Conservation (phyloP, 1,139 yeast species). For the Saccharomyces pastorianus region DNA sequence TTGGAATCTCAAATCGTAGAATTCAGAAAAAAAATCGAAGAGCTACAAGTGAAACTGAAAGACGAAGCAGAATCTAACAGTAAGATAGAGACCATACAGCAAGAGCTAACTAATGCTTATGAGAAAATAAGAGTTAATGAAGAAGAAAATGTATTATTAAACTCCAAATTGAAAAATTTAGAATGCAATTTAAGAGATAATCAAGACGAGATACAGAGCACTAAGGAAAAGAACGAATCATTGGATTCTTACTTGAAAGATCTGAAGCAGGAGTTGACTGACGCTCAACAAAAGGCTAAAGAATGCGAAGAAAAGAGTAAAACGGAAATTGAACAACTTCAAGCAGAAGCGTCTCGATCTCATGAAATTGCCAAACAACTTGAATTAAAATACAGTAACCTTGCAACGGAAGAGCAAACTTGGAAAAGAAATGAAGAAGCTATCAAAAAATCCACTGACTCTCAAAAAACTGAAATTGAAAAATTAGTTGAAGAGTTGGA, state of each 20-base stretch:
- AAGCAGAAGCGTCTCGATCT: conserved; percentile 3
- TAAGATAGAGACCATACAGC: background rate
- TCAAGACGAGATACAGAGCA: background rate
- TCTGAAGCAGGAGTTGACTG: conserved; percentile 2
- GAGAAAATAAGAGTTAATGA: background rate
- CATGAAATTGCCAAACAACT: background rate
- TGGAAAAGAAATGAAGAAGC: background rate
- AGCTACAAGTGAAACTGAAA: background rate
- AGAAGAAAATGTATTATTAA: background rate
- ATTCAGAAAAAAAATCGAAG: conserved; percentile 3
- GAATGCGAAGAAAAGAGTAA: conserved; percentile 3
- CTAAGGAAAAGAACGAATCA: background rate
- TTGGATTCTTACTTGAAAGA: conserved; percentile 4
- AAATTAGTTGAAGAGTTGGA: background rate
- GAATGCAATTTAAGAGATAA: background rate
- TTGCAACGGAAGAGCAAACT: background rate
- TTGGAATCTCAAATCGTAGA: background rate
- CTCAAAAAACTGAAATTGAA: background rate
- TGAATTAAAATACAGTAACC: background rate
- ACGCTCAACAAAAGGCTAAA: background rate
- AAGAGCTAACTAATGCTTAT: conserved; percentile 1
- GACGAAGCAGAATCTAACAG: background rate
- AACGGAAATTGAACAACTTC: conserved; percentile 4
- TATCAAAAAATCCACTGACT: background rate
- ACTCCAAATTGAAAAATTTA: background rate